These are phyloP conservation scores for Fonsecaea monophora DNA, from an alignment of 2,329 filamentous ascomycete species.

Conservation along the genomic window DNA sequence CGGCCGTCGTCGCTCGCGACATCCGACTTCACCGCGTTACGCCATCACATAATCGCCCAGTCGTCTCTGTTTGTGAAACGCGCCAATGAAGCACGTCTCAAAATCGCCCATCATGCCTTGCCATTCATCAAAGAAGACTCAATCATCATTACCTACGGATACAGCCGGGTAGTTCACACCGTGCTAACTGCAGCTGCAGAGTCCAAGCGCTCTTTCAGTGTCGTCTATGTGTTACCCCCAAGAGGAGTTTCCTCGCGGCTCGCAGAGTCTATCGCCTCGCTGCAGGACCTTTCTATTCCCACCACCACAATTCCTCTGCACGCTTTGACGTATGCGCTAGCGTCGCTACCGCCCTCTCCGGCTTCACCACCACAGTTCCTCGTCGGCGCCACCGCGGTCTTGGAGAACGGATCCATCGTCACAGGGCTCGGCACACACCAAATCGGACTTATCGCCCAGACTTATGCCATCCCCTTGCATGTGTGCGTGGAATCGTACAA, in stretches of 20 bases:
- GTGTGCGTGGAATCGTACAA: constrained; percentile 96
- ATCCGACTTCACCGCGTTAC: constrained; percentile 80
- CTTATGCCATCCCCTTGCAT: constrained; percentile 78
- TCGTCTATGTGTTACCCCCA: constrained; percentile 73
- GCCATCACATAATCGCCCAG: constrained; percentile 84
- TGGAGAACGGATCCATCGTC: constrained; percentile 92
- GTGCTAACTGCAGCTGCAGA: constrained; percentile 64
- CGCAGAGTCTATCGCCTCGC: constrained; percentile 16
- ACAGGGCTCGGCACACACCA: constrained; percentile 86
- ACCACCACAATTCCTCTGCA: constrained; percentile 35
- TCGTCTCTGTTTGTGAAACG: constrained; percentile 84
- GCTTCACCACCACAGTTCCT: constrained; percentile 57
- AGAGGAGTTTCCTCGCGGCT: background rate
- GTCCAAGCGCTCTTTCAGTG: constrained; percentile 74
- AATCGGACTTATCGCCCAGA: constrained; percentile 79
- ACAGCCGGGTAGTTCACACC: constrained; percentile 80
- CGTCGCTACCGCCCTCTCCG: constrained; percentile 21
- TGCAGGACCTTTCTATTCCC: constrained; percentile 33
- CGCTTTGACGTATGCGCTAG: constrained; percentile 31
- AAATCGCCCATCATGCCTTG: constrained; percentile 80
- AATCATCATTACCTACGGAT: constrained; percentile 89
- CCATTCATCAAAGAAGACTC: constrained; percentile 79
- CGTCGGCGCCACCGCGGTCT: constrained; percentile 79
- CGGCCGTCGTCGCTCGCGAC: constrained; percentile 53
- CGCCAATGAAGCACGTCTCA: constrained; percentile 76